Base-by-base conservation (phyloP, 441 rosid genomes). In the Omphalea diandra region DNA sequence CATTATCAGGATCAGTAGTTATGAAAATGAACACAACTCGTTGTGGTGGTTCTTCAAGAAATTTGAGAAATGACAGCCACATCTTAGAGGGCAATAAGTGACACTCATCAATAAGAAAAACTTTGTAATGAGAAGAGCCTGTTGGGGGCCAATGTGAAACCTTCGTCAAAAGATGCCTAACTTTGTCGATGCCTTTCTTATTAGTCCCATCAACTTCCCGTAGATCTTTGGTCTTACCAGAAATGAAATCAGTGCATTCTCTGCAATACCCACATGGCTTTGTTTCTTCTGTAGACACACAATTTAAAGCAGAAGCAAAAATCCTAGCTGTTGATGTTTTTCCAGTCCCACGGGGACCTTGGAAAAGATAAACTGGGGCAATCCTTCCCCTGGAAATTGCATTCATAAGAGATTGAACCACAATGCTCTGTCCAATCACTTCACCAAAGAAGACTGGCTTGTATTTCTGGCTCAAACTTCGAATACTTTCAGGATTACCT, bases 281-380 rank as follows among this genome's bases (percentile, higher is more conserved):
- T 60, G 76, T 74, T 71, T 85, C 88, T 59, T 84, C 88, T 26
- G 83, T 79, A 31, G 92, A 79, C 65, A 70, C 80, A 80, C 99
- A 95, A 71, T 93, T 93, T 53, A 95, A 76, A 61, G 99, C 97
- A 24, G 96, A 88, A 41, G 96, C 84, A 80, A 95, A 95, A 62
- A 93, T 90, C 76, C 88, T 87, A 4, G 99, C 97, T 1, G 93
- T 77, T 49, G 98, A 95, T 71, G 98, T 85, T 79, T 95, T 95
- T 38, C 99, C 99, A 14, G 97, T 93, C 56, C 99, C 99, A 1
- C 99, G 90, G 2, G 98, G 97, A 53, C 99, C 99, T 62, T 93
- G 99, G 76, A 95, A 95, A 68, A 95, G 91, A 85, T 95, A 95
- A 67, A 93, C 86, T 44, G 95, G 96, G 64, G 98, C 96, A 55